These are phyloP conservation scores for Penicillium cataractarum DNA, from an alignment of 495 filamentous ascomycete genomes.

Conservation along the genomic window DNA sequence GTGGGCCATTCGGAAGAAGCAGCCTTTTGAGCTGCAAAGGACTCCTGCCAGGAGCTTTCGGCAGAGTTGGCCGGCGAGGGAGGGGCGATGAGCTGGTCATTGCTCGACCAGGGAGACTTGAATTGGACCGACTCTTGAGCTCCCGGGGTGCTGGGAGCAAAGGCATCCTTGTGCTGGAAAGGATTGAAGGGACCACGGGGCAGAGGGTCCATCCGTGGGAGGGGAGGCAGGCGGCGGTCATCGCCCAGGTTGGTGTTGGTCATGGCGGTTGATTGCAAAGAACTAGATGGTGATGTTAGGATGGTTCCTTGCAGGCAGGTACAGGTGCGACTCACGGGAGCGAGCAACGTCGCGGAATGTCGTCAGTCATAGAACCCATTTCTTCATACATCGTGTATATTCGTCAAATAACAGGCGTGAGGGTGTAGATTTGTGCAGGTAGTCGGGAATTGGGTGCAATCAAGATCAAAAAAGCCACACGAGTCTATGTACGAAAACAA, in stretches of 20 bases:
- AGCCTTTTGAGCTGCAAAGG: constrained; percentile 37
- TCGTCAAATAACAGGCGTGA: constrained; percentile 19
- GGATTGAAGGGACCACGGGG: constrained; percentile 50
- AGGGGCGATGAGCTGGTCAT: constrained; percentile 41
- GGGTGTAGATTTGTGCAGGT: constrained; percentile 24
- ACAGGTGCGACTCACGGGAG: constrained; percentile 47
- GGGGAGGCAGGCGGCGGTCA: constrained; percentile 47
- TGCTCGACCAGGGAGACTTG: constrained; percentile 41
- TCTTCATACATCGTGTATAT: constrained; percentile 38
- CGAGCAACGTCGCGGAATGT: constrained; percentile 40
- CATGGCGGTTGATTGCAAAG: constrained; percentile 26
- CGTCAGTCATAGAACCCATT: constrained; percentile 38
- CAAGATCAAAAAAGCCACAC: constrained; percentile 7
- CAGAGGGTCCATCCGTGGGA: constrained; percentile 46
- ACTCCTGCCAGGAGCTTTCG: constrained; percentile 49
- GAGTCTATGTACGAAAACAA: constrained; percentile 27
- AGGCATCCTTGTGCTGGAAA: constrained; percentile 36
- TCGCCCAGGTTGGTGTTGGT: constrained; percentile 31
- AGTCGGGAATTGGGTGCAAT: constrained; percentile 16
- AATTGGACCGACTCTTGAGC: constrained; percentile 44
- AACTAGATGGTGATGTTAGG: constrained; percentile 5
- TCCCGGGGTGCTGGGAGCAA: constrained; percentile 41
- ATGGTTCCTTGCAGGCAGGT: neutral
- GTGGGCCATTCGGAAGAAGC: constrained; percentile 38
- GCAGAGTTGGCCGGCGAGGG: constrained; percentile 50